Conservation (phyloP, 164 flowering plant genomes). For the Tetrastigma voinierianum region DNA sequence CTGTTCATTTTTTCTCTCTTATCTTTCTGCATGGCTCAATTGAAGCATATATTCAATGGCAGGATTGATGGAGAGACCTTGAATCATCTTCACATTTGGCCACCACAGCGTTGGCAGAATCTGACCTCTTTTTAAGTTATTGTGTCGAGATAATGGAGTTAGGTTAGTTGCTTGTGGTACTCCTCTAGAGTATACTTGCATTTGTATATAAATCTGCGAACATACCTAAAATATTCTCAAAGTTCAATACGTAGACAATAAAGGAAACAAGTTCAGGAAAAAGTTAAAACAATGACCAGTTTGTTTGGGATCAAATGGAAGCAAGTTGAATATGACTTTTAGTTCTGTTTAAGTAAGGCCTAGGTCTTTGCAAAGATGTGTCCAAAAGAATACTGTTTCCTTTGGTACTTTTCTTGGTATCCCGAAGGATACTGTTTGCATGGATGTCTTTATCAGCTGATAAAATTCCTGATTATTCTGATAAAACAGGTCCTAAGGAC, state of each 20-base stretch:
- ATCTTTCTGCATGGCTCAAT: background rate
- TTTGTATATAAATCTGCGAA: background rate
- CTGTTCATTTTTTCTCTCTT: background rate
- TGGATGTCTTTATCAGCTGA: background rate
- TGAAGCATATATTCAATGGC: conserved; percentile 23
- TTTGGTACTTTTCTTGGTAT: too few relatives aligned
- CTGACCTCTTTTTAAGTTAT: conserved; percentile 78
- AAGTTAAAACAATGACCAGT: too few relatives aligned
- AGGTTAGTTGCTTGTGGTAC: conserved; percentile 87
- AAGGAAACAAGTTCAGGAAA: too few relatives aligned
- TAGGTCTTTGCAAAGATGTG: too few relatives aligned
- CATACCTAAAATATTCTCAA: background rate
- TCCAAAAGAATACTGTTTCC: too few relatives aligned
- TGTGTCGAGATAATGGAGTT: conserved; percentile 82
- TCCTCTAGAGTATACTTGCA: conserved; percentile 63
- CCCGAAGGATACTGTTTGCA: background rate
- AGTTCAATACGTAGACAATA: too few relatives aligned
- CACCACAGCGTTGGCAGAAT: conserved; percentile 87
- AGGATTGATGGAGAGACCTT: conserved; percentile 80
- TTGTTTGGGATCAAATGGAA: too few relatives aligned
- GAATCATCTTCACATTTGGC: conserved; percentile 69
- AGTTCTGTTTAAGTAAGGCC: background rate
- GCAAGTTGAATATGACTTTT: background rate
- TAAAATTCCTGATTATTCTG: conserved; percentile 8
- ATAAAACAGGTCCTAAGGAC: conserved; percentile 69